These are phyloP conservation scores for Phaeosphaeriaceae sp. DNA, from an alignment of 2,329 filamentous ascomycete genomes.

Conservation along the genomic window DNA sequence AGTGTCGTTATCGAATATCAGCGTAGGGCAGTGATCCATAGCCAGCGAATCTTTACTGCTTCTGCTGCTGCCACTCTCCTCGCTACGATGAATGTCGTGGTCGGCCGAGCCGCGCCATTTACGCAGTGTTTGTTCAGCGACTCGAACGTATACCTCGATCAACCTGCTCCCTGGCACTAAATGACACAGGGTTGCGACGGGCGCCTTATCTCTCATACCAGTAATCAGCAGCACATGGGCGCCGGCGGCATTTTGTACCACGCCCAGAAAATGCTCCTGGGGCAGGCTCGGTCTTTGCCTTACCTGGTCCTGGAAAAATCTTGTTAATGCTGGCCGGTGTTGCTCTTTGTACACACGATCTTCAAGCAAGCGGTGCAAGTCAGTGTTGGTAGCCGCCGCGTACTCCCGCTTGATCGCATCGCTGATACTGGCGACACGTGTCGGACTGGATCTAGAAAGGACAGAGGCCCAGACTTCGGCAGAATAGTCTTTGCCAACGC, in stretches of 20 bases:
- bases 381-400: conserved; percentile 57
- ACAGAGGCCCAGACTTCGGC: conserved; percentile 60
- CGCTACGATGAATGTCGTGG: not conserved
- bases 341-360: conserved; percentile 70
- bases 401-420: conserved; percentile 66
- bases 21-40: conserved; percentile 50
- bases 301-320: conserved; percentile 60
- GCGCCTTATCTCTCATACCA: conserved; percentile 69
- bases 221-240: conserved; percentile 68
- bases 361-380: conserved; percentile 57
- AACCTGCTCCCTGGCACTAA: conserved; percentile 62
- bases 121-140: conserved; percentile 48
- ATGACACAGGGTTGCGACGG: conserved; percentile 62
- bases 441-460: conserved; percentile 36
- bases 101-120: conserved; percentile 42
- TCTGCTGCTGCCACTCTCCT: conserved; percentile 9
- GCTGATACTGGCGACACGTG: conserved; percentile 55
- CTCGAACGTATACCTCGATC: conserved; percentile 62
- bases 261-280: conserved; percentile 49
- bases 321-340: conserved; percentile 62
- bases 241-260: conserved; percentile 50
- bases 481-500: conserved; percentile 69
- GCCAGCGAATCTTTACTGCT: not conserved
- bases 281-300: conserved; percentile 55
- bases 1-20: conserved; percentile 63